phyloP scores from a whole-genome alignment of 371 early-diverging fungal species.

The Mucor indicus region DNA sequence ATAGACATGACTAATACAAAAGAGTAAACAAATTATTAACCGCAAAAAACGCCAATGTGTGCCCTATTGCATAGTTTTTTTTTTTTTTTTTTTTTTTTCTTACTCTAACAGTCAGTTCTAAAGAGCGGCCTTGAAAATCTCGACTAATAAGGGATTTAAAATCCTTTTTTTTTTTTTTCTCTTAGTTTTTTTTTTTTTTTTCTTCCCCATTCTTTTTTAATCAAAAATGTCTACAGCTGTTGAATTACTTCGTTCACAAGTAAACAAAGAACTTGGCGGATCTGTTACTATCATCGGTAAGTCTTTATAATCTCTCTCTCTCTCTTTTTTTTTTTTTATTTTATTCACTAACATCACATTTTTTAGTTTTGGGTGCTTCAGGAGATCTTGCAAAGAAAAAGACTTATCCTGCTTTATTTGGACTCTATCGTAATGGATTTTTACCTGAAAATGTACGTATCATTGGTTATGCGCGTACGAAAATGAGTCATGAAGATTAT shows the following conservation, averaged over 20 bases:
- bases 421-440: conserved; percentile 72
- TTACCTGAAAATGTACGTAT: conserved; percentile 80
- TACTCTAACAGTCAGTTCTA: no score
- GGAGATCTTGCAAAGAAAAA: conserved; percentile 96
- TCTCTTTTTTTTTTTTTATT: background rate
- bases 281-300: conserved; percentile 55
- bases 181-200: conserved; percentile 13
- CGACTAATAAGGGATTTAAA: background rate
- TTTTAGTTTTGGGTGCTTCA: conserved; percentile 80
- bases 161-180: conserved; percentile 15
- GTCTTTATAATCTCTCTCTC: conserved; percentile 1
- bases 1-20: no score
- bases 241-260: conserved; percentile 39
- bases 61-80: no score
- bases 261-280: conserved; percentile 33
- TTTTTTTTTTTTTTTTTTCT: no score
- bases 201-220: conserved; percentile 6
- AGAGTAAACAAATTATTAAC: no score
- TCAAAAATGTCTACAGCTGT: conserved; percentile 26
- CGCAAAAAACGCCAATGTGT: no score
- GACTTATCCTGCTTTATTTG: conserved; percentile 95
- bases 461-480: conserved; percentile 94
- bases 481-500: conserved; percentile 81
- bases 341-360: background rate
- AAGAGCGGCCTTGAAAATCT: background rate